A percentile compares a stretch with the other conserved stretches of the same genome.
phyloP scores from a whole-genome alignment of 176 grass and related monocot genomes.

The Eleusine coracana region DNA sequence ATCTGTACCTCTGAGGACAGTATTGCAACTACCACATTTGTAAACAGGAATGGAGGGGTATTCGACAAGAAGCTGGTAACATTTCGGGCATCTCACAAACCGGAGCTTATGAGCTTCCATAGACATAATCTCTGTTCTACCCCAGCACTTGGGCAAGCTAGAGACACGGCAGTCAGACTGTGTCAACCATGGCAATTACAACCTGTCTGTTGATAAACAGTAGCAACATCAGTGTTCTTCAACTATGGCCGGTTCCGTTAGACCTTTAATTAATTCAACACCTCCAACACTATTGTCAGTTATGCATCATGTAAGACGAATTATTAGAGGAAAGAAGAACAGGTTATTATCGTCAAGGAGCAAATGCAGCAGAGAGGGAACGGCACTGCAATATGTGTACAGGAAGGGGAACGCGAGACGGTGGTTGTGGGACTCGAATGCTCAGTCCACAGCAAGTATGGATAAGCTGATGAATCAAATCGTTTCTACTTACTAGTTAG shows the following conservation, averaged over 20 bases:
- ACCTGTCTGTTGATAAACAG: neutral
- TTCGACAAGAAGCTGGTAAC: constrained; percentile 79
- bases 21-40: constrained; percentile 70
- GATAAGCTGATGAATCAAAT: neutral
- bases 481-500: neutral
- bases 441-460: neutral
- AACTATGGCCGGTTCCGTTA: neutral
- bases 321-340: neutral
- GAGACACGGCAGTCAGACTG: neutral
- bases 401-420: neutral
- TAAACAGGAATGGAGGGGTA: constrained; percentile 77
- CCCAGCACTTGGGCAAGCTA: constrained; percentile 21
- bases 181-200: neutral
- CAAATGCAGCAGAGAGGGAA: neutral
- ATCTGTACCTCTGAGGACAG: constrained; percentile 72
- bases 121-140: constrained; percentile 4
- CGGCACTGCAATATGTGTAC: neutral
- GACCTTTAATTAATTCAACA: neutral
- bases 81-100: constrained; percentile 88
- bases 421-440: neutral
- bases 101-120: constrained; percentile 59
- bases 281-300: neutral
- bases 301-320: neutral
- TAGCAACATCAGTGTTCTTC: neutral
- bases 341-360: neutral